Base-by-base conservation (phyloP, 225 moss, liverwort and hornwort genomes). In the Pseudisothecium myosuroides region DNA sequence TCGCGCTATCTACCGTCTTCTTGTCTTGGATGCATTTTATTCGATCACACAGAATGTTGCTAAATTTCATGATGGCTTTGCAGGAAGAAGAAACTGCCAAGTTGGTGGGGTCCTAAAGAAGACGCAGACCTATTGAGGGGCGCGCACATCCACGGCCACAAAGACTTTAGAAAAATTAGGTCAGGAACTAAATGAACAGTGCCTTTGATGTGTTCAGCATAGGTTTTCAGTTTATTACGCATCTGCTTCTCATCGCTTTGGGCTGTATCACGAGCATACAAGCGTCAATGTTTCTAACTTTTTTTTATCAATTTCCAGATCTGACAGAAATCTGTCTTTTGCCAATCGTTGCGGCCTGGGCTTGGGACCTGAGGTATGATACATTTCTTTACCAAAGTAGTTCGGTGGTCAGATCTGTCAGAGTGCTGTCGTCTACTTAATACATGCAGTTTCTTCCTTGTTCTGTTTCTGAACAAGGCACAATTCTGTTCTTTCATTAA, bases 11-110 rank as follows among this genome's bases (percentile, higher is more conserved):
- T 41, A 28, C 28, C 37, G 28, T 39, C n/a, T 56, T 78, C n/a
- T 78, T 78, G 59, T 80, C 41, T 34, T 63, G 34, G 5, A 67
- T 85, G 39, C 23, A 62, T n/a, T 81, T 56, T 21, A 34, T 39
- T 41, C 3, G 39, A 62, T 78, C 71, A 54, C 36, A 59, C 50
- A 17, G 17, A n/a, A 47, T 79, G 26, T 73, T 84, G 31, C 39
- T 81, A 76, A 87, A 8, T 41, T 64, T 41, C 23, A 14, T 18
- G 43, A 31, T 67, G 39, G 29, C 23, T 76, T 54, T 87, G 78
- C 89, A 94, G 94, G 94, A 83, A 90, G 5, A 94, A 89, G 75
- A 94, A 91, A 85, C 87, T 94, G 8, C 94, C 94, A 26, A 83
- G 82, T 74, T 94, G 94, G 93, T 94, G 94, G 94, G 94, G 89